Conservation (phyloP, 2,329 filamentous ascomycete species). For the Cytospora schulzeri region DNA sequence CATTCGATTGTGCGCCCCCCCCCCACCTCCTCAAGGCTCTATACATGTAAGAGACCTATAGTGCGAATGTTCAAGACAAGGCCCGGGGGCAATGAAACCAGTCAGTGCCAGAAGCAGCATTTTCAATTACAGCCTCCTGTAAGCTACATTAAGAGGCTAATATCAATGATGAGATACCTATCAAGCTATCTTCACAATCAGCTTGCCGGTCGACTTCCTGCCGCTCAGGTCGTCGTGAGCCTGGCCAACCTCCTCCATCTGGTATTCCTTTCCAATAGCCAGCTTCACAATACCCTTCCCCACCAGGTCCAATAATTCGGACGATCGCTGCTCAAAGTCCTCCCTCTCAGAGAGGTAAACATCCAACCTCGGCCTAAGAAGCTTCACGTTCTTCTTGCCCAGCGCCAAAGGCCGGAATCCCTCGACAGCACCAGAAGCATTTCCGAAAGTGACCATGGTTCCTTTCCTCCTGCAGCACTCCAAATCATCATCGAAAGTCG, state of each 20-base stretch:
- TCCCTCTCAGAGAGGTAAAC: slow-evolving; percentile 64
- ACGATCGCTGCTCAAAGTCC: slow-evolving; percentile 47
- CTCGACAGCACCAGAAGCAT: slow-evolving; percentile 63
- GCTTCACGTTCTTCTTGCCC: slow-evolving; percentile 65
- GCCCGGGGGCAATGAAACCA: neutral
- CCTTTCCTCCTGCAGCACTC: slow-evolving; percentile 55
- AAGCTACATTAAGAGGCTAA: neutral
- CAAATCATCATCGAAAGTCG: slow-evolving; percentile 54
- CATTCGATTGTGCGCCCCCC: too few species aligned
- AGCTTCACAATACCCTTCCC: slow-evolving; percentile 28
- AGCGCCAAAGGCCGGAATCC: slow-evolving; percentile 51
- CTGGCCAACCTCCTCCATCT: slow-evolving; percentile 25
- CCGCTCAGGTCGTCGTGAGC: slow-evolving; percentile 27
- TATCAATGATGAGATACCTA: neutral
- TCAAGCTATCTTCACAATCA: slow-evolving; percentile 27
- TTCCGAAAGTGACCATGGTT: slow-evolving; percentile 67
- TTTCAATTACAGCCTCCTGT: neutral
- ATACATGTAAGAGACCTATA: too few species aligned
- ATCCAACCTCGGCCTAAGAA: slow-evolving; percentile 65
- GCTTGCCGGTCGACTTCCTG: slow-evolving; percentile 28
- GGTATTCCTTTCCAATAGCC: slow-evolving; percentile 28
- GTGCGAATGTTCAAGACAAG: too few species aligned
- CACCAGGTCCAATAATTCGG: slow-evolving; percentile 28
- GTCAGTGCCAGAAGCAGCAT: neutral
- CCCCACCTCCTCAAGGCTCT: too few species aligned